Percentiles rank a stretch among this genome's conserved stretches.
Conservation (phyloP, 225 moss, liverwort and hornwort species). For the Pseudoscleropodium purum region DNA sequence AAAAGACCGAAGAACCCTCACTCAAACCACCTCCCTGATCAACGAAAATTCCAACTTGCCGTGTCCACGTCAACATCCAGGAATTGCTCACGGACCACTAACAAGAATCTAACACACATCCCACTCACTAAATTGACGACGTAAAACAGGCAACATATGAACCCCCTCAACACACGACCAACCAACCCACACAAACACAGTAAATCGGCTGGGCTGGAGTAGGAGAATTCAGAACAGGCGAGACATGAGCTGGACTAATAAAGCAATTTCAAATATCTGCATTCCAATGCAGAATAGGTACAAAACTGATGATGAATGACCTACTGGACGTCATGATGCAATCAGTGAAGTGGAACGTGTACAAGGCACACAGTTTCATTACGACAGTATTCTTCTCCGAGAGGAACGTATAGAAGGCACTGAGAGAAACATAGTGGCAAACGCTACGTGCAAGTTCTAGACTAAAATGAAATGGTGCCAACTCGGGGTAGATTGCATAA, state of each 20-base stretch:
- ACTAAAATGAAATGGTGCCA: slow-evolving; percentile 17
- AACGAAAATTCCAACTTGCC: background rate
- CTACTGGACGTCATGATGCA: background rate
- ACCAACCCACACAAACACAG: background rate
- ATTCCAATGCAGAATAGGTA: background rate
- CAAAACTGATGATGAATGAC: background rate
- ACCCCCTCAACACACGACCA: no score
- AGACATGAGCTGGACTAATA: background rate
- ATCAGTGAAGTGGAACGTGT: background rate
- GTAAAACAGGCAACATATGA: no score
- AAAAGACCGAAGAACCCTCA: background rate
- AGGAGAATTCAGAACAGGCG: background rate
- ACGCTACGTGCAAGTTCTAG: slow-evolving; percentile 4
- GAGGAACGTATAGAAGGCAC: slow-evolving; percentile 10
- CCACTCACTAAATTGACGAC: background rate
- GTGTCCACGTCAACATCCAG: background rate
- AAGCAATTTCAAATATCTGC: background rate
- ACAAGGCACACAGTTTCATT: slow-evolving; percentile 17
- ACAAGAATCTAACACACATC: background rate
- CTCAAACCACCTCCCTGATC: background rate
- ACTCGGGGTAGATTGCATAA: background rate
- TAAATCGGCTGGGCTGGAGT: background rate
- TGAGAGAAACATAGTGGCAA: background rate
- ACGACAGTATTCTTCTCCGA: slow-evolving; percentile 12
- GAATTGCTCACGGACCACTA: background rate